Conservation (phyloP, 192 early-diverging fungal genomes). For the Backusella morwellensis region DNA sequence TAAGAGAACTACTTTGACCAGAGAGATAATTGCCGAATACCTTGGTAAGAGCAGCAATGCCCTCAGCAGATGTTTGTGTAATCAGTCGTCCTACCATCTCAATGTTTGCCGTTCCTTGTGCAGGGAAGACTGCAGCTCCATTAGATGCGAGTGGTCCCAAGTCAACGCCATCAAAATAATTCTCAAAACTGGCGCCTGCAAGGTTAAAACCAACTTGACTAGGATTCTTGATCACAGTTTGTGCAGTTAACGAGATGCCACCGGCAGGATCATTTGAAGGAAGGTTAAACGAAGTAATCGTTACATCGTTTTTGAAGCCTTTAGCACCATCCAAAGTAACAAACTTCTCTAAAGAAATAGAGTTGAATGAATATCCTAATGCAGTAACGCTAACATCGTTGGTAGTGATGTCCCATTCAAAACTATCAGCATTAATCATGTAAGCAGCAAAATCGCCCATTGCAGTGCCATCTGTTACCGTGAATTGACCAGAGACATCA, state of each 20-base stretch:
- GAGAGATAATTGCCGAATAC: conserved; percentile 51
- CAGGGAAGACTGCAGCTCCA: conserved; percentile 23
- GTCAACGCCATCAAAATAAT: conserved; percentile 37
- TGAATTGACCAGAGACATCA: conserved; percentile 37
- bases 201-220: conserved; percentile 50
- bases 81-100: conserved; percentile 49
- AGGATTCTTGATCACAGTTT: conserved; percentile 64
- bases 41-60: conserved; percentile 42
- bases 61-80: conserved; percentile 43
- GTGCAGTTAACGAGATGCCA: conserved; percentile 59
- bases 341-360: conserved; percentile 49
- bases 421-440: conserved; percentile 47
- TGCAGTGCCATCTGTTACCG: conserved; percentile 41
- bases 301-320: conserved; percentile 43
- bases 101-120: conserved; percentile 33
- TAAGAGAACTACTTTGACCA: conserved; percentile 29
- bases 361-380: conserved; percentile 46
- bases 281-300: conserved; percentile 45
- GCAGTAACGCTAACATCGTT: conserved; percentile 48
- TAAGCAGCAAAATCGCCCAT: conserved; percentile 48
- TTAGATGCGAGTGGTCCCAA: conserved; percentile 53
- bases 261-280: conserved; percentile 55
- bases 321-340: conserved; percentile 45
- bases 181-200: conserved; percentile 43
- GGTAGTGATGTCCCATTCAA: conserved; percentile 46